Base-by-base conservation (phyloP, 1,284 basidiomycete genomes). In the Cryptococcus sp. region DNA sequence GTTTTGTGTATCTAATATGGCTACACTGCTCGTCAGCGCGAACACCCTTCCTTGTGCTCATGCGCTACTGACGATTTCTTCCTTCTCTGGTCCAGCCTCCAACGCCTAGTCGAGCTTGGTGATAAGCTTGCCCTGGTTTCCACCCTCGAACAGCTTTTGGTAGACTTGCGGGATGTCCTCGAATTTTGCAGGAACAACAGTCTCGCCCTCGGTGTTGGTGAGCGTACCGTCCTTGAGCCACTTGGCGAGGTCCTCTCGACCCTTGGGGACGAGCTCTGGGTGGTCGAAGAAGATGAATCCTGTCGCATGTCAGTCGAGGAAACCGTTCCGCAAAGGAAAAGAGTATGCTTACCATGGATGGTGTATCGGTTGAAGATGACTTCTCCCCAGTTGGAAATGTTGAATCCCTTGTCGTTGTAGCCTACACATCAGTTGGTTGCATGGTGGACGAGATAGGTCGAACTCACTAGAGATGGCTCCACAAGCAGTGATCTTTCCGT, bases 401-500 rank as follows among this genome's bases (percentile, higher is more conserved):
- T 43, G 12, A 48, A 18, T 5, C 46, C 25, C 23, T 57, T 35
- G 40, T 56, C 54, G 48, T 62, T 52, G 56, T 69, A 66, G n/a
- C 48, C 62, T 58, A n/a, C n/a, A 34, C 7, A 28, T 35, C 36
- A 45, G 33, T 35, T 2, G 12, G 43, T 18, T 9, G 33, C 5
- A 14, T 7, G 28, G 39, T 4, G 10, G 22, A 23, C 28, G 16
- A 18, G 16, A 31, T 32, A 5, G 39, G 23, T 12, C 7, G 11
- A 1, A 57, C 62, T 53, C 43, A 67, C 65, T 63, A 22, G 65
- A 61, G 54, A 77, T 77, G 33, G 71, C 68, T 23, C 77, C 77
- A 54, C 76, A 78, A 18, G 71, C 58, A 16, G 69, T 72, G 46
- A 78, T 65, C 40, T 71, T 63, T 19, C 74, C 75, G 48, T 68